Evolutionary conservation across 1,139 yeast genomes (phyloP), one percentile per base, ranked within the genome.

Genomic region (Pichia norvegensis): DNA sequence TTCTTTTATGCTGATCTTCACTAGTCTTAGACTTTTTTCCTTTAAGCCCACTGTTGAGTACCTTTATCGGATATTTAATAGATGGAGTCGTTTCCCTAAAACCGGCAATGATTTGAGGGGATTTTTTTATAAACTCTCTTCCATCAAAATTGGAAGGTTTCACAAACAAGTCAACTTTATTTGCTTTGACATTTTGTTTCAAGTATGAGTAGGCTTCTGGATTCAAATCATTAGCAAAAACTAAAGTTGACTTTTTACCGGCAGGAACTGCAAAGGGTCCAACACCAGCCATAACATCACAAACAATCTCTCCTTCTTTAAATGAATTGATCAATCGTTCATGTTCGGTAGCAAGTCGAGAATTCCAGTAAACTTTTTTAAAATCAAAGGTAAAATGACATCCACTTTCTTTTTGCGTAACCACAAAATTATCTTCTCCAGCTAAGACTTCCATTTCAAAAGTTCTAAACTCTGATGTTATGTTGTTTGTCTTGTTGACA

Each of bases 191-290:
- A 59, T 94, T 94, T 27, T 74, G 74, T 41, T 69, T 64, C 65
- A 94, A 71, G 56, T 84, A 83, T 52, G 77, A 76, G 65, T 68
- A 85, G 45, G 95, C 81, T 51, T 84, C 85, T 0, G 97, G 97
- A 59, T 94, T 94, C 60, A 94, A 71, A 63, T 94, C 99, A 62
- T 90, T 94, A 17, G 97, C 97, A 57, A 90, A 69, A 0, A 86
- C 95, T 46, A 90, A 64, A 4, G 81, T 85, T 19, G 75, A 73
- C 51, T 83, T 86, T 64, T 85, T 88, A 17, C 90, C 98, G 1
- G 97, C 96, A 0, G 99, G 99, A 1, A 92, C 79, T 1, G 95
- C 94, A 69, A 94, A 94, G 3, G 99, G 99, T 0, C 99, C 99
- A 2, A 94, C 98, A 33, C 99, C 99, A 0, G 97, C 98, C 76